Conservation (phyloP, 2,329 filamentous ascomycete genomes). For the Venturia pyrina region DNA sequence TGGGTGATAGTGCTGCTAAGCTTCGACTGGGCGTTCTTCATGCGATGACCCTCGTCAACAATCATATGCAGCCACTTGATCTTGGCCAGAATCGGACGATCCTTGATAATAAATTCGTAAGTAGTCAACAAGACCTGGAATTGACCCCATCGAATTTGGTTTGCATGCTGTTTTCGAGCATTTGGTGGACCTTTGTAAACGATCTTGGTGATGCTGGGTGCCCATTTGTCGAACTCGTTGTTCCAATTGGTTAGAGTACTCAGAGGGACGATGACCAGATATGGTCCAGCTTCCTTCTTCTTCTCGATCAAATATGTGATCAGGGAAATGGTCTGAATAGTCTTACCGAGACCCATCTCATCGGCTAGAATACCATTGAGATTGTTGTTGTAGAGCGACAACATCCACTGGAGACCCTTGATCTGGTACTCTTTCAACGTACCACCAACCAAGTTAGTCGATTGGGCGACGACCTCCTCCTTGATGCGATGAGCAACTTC, state of each 20-base stretch:
- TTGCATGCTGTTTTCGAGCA: slow-evolving; percentile 78
- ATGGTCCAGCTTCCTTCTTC: slow-evolving; percentile 86
- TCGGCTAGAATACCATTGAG: slow-evolving; percentile 97
- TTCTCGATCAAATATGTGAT: slow-evolving; percentile 95
- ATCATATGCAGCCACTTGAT: slow-evolving; percentile 99
- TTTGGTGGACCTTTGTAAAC: slow-evolving; percentile 96
- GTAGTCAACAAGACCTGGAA: slow-evolving; percentile 97
- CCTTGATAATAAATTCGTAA: slow-evolving; percentile 99
- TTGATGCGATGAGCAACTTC: slow-evolving; percentile 93
- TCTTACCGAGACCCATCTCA: slow-evolving; percentile 99
- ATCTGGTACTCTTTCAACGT: slow-evolving; percentile 94
- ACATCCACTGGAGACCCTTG: slow-evolving; percentile 99
- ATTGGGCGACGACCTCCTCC: slow-evolving; percentile 79
- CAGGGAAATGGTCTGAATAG: slow-evolving; percentile 96
- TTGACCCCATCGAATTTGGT: slow-evolving; percentile 84
- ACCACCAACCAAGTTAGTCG: slow-evolving; percentile 79
- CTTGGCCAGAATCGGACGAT: slow-evolving; percentile 87
- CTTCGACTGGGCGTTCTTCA: slow-evolving; percentile 98
- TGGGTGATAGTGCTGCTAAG: slow-evolving; percentile 87
- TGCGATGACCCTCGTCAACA: slow-evolving; percentile 96
- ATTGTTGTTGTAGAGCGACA: slow-evolving; percentile 99
- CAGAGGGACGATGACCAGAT: slow-evolving; percentile 90
- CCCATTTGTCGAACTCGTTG: slow-evolving; percentile 98
- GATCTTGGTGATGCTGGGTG: slow-evolving; percentile 72
- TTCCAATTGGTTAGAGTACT: slow-evolving; percentile 99